These are phyloP conservation scores for Xerophyta viscosa DNA, from an alignment of 106 monocot species.

Conservation along the genomic window DNA sequence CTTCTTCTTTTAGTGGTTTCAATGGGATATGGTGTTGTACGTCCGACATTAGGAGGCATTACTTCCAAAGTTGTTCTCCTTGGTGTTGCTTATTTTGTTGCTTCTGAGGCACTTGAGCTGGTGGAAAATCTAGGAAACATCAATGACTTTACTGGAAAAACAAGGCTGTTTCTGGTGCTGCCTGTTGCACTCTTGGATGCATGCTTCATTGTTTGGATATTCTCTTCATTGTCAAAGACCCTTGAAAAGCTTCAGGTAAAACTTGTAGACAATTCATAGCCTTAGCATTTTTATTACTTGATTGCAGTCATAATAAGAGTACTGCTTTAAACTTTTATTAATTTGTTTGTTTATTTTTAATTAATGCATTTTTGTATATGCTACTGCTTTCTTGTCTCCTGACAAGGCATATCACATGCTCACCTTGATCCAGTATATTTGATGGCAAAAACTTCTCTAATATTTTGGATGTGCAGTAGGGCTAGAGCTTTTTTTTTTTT, in stretches of 20 bases:
- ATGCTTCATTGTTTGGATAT: constrained; percentile 96
- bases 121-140: constrained; percentile 97
- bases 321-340: no score
- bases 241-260: constrained; percentile 95
- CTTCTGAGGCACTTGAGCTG: constrained; percentile 95
- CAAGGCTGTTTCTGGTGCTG: constrained; percentile 76
- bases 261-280: background rate
- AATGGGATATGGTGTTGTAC: constrained; percentile 94
- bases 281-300: no score
- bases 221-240: constrained; percentile 89
- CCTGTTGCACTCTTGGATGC: constrained; percentile 91
- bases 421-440: no score
- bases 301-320: no score
- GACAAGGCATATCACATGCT: no score
- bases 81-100: constrained; percentile 78
- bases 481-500: no score
- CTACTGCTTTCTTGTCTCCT: no score
- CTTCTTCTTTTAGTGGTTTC: constrained; percentile 91
- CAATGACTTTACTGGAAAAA: constrained; percentile 95
- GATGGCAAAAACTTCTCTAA: no score
- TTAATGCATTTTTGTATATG: no score
- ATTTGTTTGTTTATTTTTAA: no score
- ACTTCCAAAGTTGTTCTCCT: constrained; percentile 63
- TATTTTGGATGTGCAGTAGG: no score
- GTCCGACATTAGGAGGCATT: constrained; percentile 82